These are phyloP conservation scores for Rhododendron kiyosumense DNA, from an alignment of 148 eudicot species.

Conservation along the genomic window DNA sequence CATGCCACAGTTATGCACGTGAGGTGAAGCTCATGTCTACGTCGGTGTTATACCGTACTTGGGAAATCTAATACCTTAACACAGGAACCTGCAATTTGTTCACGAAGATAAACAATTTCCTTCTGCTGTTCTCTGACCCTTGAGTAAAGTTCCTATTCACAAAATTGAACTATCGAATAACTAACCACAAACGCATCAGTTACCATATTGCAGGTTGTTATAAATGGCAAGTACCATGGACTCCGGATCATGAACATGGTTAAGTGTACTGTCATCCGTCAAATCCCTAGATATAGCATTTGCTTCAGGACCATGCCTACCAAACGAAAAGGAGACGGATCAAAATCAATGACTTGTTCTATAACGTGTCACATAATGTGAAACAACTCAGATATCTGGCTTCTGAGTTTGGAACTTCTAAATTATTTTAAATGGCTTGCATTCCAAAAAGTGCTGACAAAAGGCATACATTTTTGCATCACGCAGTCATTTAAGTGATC, in stretches of 20 bases:
- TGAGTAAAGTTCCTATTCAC: constrained; percentile 54
- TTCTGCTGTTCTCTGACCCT: constrained; percentile 50
- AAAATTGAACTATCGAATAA: constrained; percentile 13
- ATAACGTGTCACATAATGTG: neutral
- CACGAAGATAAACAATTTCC: constrained; percentile 53
- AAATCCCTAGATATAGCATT: constrained; percentile 40
- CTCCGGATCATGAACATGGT: constrained; percentile 43
- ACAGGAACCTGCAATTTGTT: constrained; percentile 65
- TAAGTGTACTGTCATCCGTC: constrained; percentile 28
- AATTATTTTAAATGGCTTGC: neutral
- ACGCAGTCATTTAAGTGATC: neutral
- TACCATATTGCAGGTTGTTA: neutral
- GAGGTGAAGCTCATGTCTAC: constrained; percentile 3
- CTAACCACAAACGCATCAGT: neutral
- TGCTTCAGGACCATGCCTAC: constrained; percentile 34
- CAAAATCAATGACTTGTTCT: neutral
- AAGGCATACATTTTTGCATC: neutral
- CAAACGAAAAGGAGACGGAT: constrained; percentile 9
- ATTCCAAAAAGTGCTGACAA: neutral
- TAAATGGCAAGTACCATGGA: constrained; percentile 32
- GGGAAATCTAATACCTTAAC: constrained; percentile 40
- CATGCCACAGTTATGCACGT: neutral
- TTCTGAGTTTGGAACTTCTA: neutral
- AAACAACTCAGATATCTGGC: neutral
- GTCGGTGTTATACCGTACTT: constrained; percentile 2